A percentile compares a stretch with the other conserved stretches of the same genome.
phyloP scores from a whole-genome alignment of 2,329 filamentous ascomycete genomes.

The Fusarium haematococcum region DNA sequence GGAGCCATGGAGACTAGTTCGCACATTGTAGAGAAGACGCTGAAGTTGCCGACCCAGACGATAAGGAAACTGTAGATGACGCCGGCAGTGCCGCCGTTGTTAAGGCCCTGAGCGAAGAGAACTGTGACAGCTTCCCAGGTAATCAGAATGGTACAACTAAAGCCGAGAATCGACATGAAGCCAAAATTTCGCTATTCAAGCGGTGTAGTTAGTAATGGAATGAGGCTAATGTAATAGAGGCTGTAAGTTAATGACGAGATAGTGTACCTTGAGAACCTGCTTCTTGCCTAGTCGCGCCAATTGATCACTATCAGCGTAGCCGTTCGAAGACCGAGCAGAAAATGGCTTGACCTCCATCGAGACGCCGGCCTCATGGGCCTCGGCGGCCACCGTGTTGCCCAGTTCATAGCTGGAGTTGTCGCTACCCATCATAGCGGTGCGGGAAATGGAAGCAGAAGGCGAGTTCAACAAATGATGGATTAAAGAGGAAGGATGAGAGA shows the following conservation, averaged over 20 bases:
- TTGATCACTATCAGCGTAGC: conserved; percentile 40
- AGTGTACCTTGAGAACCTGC: conserved; percentile 42
- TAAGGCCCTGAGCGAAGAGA: conserved; percentile 50
- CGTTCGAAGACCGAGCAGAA: conserved; percentile 22
- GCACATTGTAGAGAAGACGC: conserved; percentile 54
- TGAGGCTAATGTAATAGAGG: not conserved
- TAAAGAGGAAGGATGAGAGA: not conserved
- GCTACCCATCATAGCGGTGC: conserved; percentile 29
- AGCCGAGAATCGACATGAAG: conserved; percentile 62
- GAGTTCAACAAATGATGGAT: not conserved
- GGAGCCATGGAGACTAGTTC: conserved; percentile 61
- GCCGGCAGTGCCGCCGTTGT: conserved; percentile 65
- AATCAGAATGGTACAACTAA: conserved; percentile 63
- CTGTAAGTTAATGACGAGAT: not conserved
- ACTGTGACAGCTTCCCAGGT: conserved; percentile 62
- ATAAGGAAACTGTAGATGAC: conserved; percentile 64
- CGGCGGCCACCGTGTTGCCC: conserved; percentile 33
- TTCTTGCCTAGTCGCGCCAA: conserved; percentile 46
- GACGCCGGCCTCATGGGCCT: conserved; percentile 19
- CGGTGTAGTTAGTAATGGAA: not conserved
- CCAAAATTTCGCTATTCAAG: conserved; percentile 58
- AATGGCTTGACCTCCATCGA: conserved; percentile 27
- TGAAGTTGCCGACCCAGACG: conserved; percentile 59
- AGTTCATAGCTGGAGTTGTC: conserved; percentile 39
- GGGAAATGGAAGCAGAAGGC: not conserved